Percentiles rank a stretch among this genome's conserved stretches.
phyloP scores from a whole-genome alignment of 371 early-diverging fungal species.

The Actinomortierella ambigua region DNA sequence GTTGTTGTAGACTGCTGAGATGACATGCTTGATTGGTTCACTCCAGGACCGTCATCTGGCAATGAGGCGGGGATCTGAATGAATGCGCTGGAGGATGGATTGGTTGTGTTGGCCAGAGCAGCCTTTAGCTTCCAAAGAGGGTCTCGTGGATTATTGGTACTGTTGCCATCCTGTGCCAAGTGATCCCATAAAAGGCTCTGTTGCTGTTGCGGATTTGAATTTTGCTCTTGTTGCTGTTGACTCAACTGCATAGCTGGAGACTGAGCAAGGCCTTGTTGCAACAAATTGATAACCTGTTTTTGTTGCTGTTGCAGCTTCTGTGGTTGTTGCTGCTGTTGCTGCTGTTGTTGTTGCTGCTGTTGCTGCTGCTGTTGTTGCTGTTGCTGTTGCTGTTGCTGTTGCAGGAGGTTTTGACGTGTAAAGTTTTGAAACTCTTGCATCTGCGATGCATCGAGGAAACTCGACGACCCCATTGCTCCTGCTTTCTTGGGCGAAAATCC shows the following conservation, averaged over 20 bases:
- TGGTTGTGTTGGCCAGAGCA: conserved; percentile 39
- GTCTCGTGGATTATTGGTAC: conserved; percentile 11
- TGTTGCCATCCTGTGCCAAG: conserved; percentile 1
- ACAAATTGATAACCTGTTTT: conserved; percentile 4
- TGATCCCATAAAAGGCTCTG: neutral
- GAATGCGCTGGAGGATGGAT: conserved; percentile 34
- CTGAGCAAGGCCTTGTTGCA: too few relatives aligned
- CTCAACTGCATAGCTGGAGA: neutral
- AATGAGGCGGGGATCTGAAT: conserved; percentile 11
- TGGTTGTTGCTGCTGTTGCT: conserved; percentile 9
- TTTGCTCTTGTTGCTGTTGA: too few relatives aligned
- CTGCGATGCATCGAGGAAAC: conserved; percentile 42
- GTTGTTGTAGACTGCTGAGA: neutral
- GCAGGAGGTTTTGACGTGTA: conserved; percentile 33
- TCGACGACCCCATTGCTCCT: conserved; percentile 21
- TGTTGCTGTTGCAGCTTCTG: conserved; percentile 15
- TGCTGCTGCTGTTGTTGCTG: conserved; percentile 33
- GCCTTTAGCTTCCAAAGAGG: conserved; percentile 28
- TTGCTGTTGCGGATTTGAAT: too few relatives aligned
- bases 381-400: conserved; percentile 33
- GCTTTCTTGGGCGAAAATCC: conserved; percentile 7
- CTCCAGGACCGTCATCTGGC: conserved; percentile 2
- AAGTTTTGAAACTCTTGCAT: conserved; percentile 46
- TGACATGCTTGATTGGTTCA: neutral
- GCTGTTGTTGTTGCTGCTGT: conserved; percentile 28